phyloP scores from a whole-genome alignment of 768 basidiomycete species.

The Lentinula sp. region DNA sequence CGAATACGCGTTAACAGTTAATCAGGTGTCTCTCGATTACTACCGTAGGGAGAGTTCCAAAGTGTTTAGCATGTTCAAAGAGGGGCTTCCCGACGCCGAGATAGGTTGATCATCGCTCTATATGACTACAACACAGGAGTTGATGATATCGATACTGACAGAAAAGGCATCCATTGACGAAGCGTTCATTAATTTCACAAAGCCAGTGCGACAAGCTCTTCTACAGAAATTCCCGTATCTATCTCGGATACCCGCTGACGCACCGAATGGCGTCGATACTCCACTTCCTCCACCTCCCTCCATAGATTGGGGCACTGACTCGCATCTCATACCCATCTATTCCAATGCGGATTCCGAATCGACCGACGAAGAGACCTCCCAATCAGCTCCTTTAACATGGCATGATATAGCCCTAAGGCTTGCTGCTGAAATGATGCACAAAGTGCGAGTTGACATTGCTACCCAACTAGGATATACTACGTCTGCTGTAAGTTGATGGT shows the following conservation, averaged over 20 bases:
- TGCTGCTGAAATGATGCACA: constrained; percentile 82
- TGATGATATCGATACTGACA: constrained; percentile 18
- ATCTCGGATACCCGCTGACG: constrained; percentile 58
- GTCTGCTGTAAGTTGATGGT: constrained; percentile 61
- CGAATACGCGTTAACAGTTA: neutral
- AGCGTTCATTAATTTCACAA: constrained; percentile 89
- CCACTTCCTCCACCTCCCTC: constrained; percentile 70
- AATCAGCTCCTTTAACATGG: constrained; percentile 51
- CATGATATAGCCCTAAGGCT: constrained; percentile 89
- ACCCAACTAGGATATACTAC: constrained; percentile 84
- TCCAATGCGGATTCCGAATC: constrained; percentile 18
- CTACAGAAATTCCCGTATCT: constrained; percentile 76
- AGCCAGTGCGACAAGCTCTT: constrained; percentile 69
- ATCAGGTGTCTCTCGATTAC: constrained; percentile 84
- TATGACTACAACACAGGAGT: neutral
- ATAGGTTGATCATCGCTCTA: constrained; percentile 47
- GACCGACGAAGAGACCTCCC: constrained; percentile 16
- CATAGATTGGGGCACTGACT: constrained; percentile 53
- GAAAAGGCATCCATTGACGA: constrained; percentile 99
- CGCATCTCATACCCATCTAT: constrained; percentile 57
- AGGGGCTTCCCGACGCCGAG: constrained; percentile 71
- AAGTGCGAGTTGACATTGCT: constrained; percentile 61
- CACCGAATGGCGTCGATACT: constrained; percentile 67
- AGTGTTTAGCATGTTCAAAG: constrained; percentile 78
- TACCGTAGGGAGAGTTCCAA: constrained; percentile 90